Conservation (phyloP, 2,329 filamentous ascomycete genomes). For the Aspergillus awamori region DNA sequence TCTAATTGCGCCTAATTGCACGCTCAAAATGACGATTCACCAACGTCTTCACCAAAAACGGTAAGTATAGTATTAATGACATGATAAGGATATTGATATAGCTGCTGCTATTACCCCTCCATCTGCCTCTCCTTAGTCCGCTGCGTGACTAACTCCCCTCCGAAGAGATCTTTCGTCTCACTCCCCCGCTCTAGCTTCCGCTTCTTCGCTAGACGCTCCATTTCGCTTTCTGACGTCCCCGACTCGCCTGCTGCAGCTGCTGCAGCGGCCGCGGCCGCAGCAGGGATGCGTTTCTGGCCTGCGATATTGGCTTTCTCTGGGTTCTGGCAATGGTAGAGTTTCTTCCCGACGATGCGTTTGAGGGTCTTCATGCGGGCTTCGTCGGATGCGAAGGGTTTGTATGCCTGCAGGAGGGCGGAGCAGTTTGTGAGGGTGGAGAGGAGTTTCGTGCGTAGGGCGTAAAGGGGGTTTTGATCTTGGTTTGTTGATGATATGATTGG, state of each 20-base stretch:
- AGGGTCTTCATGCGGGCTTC: slow-evolving; percentile 47
- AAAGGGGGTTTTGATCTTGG: slow-evolving; percentile 26
- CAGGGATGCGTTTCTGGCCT: slow-evolving; percentile 46
- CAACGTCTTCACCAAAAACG: neutral
- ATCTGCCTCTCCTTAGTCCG: slow-evolving; percentile 31
- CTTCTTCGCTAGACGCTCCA: slow-evolving; percentile 45
- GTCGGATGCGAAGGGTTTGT: slow-evolving; percentile 41
- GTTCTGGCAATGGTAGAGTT: slow-evolving; percentile 53
- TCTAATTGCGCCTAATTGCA: neutral
- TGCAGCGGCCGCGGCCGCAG: slow-evolving; percentile 21
- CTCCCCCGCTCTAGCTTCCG: slow-evolving; percentile 39
- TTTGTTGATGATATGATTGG: slow-evolving; percentile 11
- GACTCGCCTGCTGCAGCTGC: slow-evolving; percentile 23
- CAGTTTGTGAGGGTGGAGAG: slow-evolving; percentile 43
- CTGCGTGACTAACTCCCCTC: slow-evolving; percentile 40
- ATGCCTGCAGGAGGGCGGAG: slow-evolving; percentile 42
- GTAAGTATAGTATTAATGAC: no score
- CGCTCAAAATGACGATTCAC: neutral
- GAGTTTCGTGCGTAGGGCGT: slow-evolving; percentile 42
- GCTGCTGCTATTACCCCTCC: neutral
- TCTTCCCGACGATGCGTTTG: slow-evolving; percentile 53
- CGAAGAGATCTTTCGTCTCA: slow-evolving; percentile 37
- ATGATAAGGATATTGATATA: neutral
- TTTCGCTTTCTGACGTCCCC: slow-evolving; percentile 39
- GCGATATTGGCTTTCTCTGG: slow-evolving; percentile 50